Base-by-base conservation (phyloP, 2,329 filamentous ascomycete genomes). In the Ceratocystis papillata region DNA sequence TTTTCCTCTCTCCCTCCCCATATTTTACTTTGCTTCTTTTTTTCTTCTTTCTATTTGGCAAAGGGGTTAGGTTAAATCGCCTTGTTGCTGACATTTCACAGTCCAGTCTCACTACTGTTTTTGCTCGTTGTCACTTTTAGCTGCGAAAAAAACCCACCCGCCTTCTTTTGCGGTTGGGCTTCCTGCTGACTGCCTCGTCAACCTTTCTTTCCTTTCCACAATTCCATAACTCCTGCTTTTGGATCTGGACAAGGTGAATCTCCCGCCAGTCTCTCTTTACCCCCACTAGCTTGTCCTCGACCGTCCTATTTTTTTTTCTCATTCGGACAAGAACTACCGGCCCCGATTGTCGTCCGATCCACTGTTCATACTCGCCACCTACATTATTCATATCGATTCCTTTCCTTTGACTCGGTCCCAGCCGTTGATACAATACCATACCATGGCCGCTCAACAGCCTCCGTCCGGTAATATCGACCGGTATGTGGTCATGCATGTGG, bases 401-500 rank as follows among this genome's bases (percentile, higher is more conserved):
- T 33, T 30, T 33, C 25, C 53, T 53, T 30, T n/a, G 55, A 33
- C 17, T 20, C 55, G 15, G 25, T n/a, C 17, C 55, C 30, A 20
- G 28, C 55, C 17, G 25, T 30, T 33, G 6, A 48, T 48, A 60
- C 60, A n/a, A 44, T 30, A 60, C 60, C 22, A 44, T 41, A 67
- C 22, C 45, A 78, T 77, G 76, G 72, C 76, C 71, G 72, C 76
- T 66, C 76, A 77, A 71, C 75, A 75, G 70, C 69, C 73, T 65
- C 80, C 80, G 63, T 83, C 84, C 71, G 82, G 86, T 72, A 88
- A 88, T 78, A 84, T 96, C 78, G 94, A 99, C 80, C 89, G 93
- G 76, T 99, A 96, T 79, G 88, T 96, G 71, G 90, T 99, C 74
- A 96, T 97, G 76, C 94, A 99, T 78, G 93, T 97, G 74, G 94